Percentiles rank a stretch among this genome's conserved stretches.
These are phyloP conservation scores for Cynanchum wilfordii DNA, from an alignment of 257 asterid genomes.

Conservation along the genomic window DNA sequence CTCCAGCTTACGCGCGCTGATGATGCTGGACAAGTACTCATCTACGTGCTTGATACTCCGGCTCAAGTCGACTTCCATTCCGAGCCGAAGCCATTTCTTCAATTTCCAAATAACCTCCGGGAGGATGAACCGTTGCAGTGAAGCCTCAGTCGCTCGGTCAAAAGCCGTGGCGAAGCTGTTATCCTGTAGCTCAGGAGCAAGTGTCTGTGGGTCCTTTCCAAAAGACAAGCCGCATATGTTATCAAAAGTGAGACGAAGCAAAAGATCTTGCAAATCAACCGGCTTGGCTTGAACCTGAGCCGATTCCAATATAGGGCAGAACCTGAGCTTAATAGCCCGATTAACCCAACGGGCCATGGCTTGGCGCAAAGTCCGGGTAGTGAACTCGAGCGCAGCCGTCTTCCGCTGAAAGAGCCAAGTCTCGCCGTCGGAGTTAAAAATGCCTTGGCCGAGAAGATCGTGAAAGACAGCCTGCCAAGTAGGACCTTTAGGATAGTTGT, in stretches of 20 bases:
- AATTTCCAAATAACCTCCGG: slow-evolving; percentile 82
- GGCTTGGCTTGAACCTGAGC: slow-evolving; percentile 52
- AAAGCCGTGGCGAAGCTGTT: slow-evolving; percentile 74
- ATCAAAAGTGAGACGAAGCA: slow-evolving; percentile 85
- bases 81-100: slow-evolving; percentile 85
- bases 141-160: slow-evolving; percentile 87
- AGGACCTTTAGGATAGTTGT: slow-evolving; percentile 91
- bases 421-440: slow-evolving; percentile 87
- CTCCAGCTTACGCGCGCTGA: slow-evolving; percentile 64
- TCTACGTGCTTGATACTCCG: slow-evolving; percentile 69
- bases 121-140: slow-evolving; percentile 69
- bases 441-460: slow-evolving; percentile 80
- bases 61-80: slow-evolving; percentile 77
- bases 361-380: slow-evolving; percentile 75
- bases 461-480: slow-evolving; percentile 95
- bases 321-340: slow-evolving; percentile 62
- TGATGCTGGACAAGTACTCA: slow-evolving; percentile 54
- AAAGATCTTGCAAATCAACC: slow-evolving; percentile 77
- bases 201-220: slow-evolving; percentile 80
- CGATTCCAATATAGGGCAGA: slow-evolving; percentile 55
- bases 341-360: slow-evolving; percentile 97
- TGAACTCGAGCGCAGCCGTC: slow-evolving; percentile 89
- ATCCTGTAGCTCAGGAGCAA: slow-evolving; percentile 60
- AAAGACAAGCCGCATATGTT: slow-evolving; percentile 91
- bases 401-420: slow-evolving; percentile 89